These are phyloP conservation scores for Collybiopsis confluens DNA, from an alignment of 768 basidiomycete genomes.

Conservation along the genomic window DNA sequence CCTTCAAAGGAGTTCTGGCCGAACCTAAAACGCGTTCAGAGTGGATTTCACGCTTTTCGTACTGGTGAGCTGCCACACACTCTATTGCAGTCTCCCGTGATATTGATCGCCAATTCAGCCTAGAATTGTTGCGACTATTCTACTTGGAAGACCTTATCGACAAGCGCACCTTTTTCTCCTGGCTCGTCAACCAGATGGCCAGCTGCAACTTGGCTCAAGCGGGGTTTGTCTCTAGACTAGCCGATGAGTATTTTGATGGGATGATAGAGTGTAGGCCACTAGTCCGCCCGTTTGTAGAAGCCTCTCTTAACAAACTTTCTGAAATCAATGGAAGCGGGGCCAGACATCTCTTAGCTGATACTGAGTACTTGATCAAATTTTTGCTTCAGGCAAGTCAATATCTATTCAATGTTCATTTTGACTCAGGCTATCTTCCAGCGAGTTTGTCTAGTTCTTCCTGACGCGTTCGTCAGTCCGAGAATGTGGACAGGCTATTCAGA, in stretches of 20 bases:
- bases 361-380: constrained; percentile 49
- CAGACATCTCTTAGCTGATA: constrained; percentile 49
- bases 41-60: constrained; percentile 78
- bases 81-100: background rate
- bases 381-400: constrained; percentile 53
- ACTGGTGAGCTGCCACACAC: constrained; percentile 48
- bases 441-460: constrained; percentile 65
- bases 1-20: constrained; percentile 76
- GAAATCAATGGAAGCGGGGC: constrained; percentile 61
- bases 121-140: constrained; percentile 69
- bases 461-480: constrained; percentile 70
- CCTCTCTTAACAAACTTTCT: constrained; percentile 57
- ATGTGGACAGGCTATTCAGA: constrained; percentile 55
- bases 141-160: constrained; percentile 81
- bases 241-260: constrained; percentile 75
- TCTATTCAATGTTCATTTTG: background rate
- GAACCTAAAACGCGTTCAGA: constrained; percentile 66
- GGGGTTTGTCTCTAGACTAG: constrained; percentile 70
- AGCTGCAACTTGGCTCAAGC: constrained; percentile 79
- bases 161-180: constrained; percentile 67
- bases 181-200: constrained; percentile 77
- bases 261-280: constrained; percentile 65
- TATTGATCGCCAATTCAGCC: constrained; percentile 32
- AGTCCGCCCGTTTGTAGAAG: constrained; percentile 66
- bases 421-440: constrained; percentile 37